Percentiles rank a stretch among this genome's conserved stretches.
These are phyloP conservation scores for Xylariaceae sp. DNA, from an alignment of 2,329 filamentous ascomycete genomes.

Conservation along the genomic window DNA sequence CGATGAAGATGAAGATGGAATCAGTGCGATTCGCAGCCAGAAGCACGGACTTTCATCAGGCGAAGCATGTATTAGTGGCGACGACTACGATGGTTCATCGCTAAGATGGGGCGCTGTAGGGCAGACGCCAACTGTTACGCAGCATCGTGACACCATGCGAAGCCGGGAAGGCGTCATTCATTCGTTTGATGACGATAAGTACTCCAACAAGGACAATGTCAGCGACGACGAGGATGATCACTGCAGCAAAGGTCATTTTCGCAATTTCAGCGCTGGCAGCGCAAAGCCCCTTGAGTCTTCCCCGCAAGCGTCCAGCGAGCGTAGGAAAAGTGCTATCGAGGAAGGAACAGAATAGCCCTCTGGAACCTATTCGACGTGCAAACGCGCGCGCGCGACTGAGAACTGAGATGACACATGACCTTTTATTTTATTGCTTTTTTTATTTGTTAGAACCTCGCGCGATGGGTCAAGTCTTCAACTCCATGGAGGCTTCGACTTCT, in stretches of 20 bases:
- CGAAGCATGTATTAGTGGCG: slow-evolving; percentile 52
- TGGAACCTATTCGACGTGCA: slow-evolving; percentile 7
- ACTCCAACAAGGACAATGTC: slow-evolving; percentile 31
- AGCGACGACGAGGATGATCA: slow-evolving; percentile 43
- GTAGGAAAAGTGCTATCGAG: slow-evolving; percentile 35
- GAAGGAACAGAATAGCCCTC: slow-evolving; percentile 25
- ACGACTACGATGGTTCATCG: slow-evolving; percentile 50
- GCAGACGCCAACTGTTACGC: slow-evolving; percentile 47
- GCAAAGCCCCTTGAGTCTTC: slow-evolving; percentile 67
- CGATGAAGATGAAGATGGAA: slow-evolving; percentile 73
- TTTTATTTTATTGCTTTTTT: slow-evolving; percentile 21
- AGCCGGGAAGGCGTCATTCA: slow-evolving; percentile 49
- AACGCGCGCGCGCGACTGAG: slow-evolving; percentile 13
- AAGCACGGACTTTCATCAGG: slow-evolving; percentile 41
- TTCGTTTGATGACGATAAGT: slow-evolving; percentile 34
- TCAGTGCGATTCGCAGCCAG: slow-evolving; percentile 40
- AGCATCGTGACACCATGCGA: slow-evolving; percentile 42
- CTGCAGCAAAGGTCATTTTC: slow-evolving; percentile 58
- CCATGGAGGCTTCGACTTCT: slow-evolving; percentile 17
- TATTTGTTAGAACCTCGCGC: slow-evolving; percentile 4
- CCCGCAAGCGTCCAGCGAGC: slow-evolving; percentile 50
- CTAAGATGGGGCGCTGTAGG: slow-evolving; percentile 51
- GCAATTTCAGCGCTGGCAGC: slow-evolving; percentile 72
- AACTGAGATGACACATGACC: slow-evolving; percentile 28
- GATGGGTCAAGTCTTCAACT: slow-evolving; percentile 5